Evolutionary conservation across 805 yeast species (phyloP).

Genomic region (Candida silvatica): DNA sequence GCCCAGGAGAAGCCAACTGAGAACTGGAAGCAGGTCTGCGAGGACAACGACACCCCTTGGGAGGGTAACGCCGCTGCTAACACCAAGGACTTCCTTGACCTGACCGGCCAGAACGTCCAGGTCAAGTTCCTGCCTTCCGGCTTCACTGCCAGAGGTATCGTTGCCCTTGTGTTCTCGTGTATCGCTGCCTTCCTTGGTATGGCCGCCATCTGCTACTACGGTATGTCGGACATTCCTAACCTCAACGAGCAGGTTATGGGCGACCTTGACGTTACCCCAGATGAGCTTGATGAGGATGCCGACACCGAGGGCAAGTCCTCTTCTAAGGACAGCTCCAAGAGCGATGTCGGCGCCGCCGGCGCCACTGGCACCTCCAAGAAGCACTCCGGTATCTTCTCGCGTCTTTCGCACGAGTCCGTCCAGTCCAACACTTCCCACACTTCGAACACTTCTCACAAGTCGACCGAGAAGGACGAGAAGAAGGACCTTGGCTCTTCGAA

Average conservation of each 20-base stretch:
- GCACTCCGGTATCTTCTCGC: no score
- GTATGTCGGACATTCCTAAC: conserved; percentile 72
- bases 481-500: no score
- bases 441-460: no score
- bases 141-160: conserved; percentile 91
- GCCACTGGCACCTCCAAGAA: no score
- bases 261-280: conserved; percentile 22
- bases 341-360: no score
- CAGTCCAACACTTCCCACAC: no score
- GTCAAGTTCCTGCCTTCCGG: conserved; percentile 64
- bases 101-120: conserved; percentile 72
- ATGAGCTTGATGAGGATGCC: conserved; percentile 7
- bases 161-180: conserved; percentile 87
- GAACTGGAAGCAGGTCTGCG: conserved; percentile 54
- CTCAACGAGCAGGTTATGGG: conserved; percentile 55
- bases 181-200: conserved; percentile 81
- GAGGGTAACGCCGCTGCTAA: conserved; percentile 91
- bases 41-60: conserved; percentile 38
- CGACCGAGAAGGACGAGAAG: no score
- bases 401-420: no score
- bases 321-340: no score
- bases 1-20: conserved; percentile 53
- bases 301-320: conserved; percentile 7
- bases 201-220: conserved; percentile 69
- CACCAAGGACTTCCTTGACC: conserved; percentile 49